Conservation (phyloP, 2,329 filamentous ascomycete species). For the Fusarium staphyleae region DNA sequence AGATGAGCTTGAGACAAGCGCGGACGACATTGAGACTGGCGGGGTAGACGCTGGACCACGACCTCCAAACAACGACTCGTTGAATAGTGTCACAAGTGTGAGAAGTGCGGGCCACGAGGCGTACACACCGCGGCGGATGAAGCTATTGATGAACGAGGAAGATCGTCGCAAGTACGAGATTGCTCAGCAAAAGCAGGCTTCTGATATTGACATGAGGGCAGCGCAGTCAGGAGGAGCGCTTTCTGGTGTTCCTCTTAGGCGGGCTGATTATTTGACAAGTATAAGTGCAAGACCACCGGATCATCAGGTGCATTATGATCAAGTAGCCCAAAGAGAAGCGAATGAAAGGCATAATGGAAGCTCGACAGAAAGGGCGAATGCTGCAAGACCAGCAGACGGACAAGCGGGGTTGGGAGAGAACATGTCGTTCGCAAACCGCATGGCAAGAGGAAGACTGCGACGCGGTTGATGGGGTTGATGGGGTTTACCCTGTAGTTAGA, state of each 20-base stretch:
- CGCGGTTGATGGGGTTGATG: neutral
- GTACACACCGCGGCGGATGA: conserved; percentile 71
- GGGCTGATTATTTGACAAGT: conserved; percentile 2
- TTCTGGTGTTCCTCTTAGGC: conserved; percentile 11
- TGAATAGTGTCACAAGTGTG: conserved; percentile 69
- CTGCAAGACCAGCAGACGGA: neutral
- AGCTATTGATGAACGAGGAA: conserved; percentile 80
- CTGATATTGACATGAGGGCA: neutral
- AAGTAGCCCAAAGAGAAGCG: conserved; percentile 1
- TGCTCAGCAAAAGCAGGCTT: conserved; percentile 51
- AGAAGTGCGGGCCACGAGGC: conserved; percentile 66
- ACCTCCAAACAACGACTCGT: conserved; percentile 59
- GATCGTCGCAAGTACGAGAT: conserved; percentile 77
- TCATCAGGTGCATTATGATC: conserved; percentile 5
- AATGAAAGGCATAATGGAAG: neutral
- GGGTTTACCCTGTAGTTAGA: neutral
- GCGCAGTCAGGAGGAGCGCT: neutral
- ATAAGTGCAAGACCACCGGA: neutral
- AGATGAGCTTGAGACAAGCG: conserved; percentile 60
- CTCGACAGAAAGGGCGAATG: neutral
- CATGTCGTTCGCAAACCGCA: conserved; percentile 32
- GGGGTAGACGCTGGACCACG: neutral
- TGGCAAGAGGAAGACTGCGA: conserved; percentile 15
- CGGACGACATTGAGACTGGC: conserved; percentile 43
- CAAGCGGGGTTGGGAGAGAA: neutral